Percentiles rank a stretch among this genome's conserved stretches.
Conservation (phyloP, 2,329 filamentous ascomycete genomes). For the Orbilia javanica region DNA sequence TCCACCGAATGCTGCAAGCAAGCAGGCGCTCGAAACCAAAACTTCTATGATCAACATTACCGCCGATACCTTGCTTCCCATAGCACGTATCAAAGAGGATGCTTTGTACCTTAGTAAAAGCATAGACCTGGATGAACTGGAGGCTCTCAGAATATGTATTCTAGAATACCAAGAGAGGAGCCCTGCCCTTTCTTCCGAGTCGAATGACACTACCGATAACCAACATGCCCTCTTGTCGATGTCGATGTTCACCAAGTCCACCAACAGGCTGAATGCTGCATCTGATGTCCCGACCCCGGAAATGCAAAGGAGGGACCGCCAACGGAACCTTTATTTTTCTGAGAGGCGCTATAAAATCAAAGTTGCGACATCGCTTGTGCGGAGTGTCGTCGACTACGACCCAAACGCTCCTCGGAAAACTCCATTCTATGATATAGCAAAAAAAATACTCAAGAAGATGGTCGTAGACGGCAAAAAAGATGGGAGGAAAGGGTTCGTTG, state of each 20-base stretch:
- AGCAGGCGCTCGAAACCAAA: slow-evolving; percentile 81
- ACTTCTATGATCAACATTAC: slow-evolving; percentile 88
- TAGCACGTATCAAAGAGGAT: slow-evolving; percentile 82
- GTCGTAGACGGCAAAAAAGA: slow-evolving; percentile 30
- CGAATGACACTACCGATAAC: slow-evolving; percentile 68
- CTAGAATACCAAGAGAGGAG: slow-evolving; percentile 86
- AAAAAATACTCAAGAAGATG: slow-evolving; percentile 45
- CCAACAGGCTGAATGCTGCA: slow-evolving; percentile 29
- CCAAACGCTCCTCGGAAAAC: slow-evolving; percentile 20
- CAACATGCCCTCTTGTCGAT: slow-evolving; percentile 65
- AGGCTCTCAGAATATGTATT: slow-evolving; percentile 82
- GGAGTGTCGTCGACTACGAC: slow-evolving; percentile 39
- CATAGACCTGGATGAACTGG: slow-evolving; percentile 81
- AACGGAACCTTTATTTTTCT: slow-evolving; percentile 40
- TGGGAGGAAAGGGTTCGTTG: slow-evolving; percentile 29
- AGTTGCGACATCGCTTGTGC: slow-evolving; percentile 38
- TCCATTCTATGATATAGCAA: slow-evolving; percentile 34
- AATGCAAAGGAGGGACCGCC: slow-evolving; percentile 18
- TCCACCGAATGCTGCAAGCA: slow-evolving; percentile 73
- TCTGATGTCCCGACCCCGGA: slow-evolving; percentile 1
- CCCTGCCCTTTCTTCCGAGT: slow-evolving; percentile 67
- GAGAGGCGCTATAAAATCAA: slow-evolving; percentile 45
- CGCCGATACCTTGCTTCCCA: slow-evolving; percentile 68
- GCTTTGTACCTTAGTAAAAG: slow-evolving; percentile 86
- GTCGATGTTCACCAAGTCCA: slow-evolving; percentile 54